Percentiles rank a stretch among this genome's conserved stretches.
Conservation (phyloP, 352 stramenopile species). For the Elongisporangium prolatum region DNA sequence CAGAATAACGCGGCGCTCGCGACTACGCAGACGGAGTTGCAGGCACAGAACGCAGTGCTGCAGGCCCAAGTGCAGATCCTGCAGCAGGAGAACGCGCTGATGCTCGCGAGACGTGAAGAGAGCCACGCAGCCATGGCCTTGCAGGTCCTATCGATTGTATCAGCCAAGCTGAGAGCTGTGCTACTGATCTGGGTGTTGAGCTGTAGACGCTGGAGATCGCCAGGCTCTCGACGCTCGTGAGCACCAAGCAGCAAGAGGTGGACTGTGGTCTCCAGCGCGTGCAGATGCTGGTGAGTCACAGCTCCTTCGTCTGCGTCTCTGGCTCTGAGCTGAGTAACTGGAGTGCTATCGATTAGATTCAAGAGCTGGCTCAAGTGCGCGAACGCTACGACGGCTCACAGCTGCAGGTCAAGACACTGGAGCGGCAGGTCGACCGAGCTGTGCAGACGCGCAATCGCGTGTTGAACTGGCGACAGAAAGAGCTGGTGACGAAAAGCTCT, state of each 20-base stretch:
- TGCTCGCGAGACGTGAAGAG: slow-evolving; percentile 16
- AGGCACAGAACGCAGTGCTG: slow-evolving; percentile 8
- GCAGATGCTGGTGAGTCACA: slow-evolving; percentile 18
- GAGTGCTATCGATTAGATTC: slow-evolving; percentile 5
- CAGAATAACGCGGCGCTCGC: not conserved
- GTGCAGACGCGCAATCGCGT: slow-evolving; percentile 28
- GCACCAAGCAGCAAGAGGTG: slow-evolving; percentile 26
- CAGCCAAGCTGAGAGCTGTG: not conserved
- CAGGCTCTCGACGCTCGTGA: slow-evolving; percentile 12
- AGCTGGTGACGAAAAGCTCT: not conserved
- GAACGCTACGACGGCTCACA: slow-evolving; percentile 7
- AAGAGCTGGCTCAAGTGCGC: slow-evolving; percentile 20
- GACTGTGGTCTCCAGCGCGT: slow-evolving; percentile 9
- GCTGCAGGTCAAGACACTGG: slow-evolving; percentile 12
- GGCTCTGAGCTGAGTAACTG: not conserved
- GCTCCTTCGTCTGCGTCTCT: not conserved
- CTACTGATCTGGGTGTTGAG: not conserved
- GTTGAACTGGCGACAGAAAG: slow-evolving; percentile 23
- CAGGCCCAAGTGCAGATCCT: slow-evolving; percentile 12
- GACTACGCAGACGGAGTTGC: slow-evolving; percentile 3
- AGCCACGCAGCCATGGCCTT: slow-evolving; percentile 3
- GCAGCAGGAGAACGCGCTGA: slow-evolving; percentile 11
- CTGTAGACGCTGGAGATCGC: slow-evolving; percentile 14
- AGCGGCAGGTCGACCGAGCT: slow-evolving; percentile 12
- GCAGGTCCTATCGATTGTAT: slow-evolving; percentile 14